Evolutionary conservation across 352 stramenopile genomes (phyloP).

Genomic region (Globisporangium takayamanum): DNA sequence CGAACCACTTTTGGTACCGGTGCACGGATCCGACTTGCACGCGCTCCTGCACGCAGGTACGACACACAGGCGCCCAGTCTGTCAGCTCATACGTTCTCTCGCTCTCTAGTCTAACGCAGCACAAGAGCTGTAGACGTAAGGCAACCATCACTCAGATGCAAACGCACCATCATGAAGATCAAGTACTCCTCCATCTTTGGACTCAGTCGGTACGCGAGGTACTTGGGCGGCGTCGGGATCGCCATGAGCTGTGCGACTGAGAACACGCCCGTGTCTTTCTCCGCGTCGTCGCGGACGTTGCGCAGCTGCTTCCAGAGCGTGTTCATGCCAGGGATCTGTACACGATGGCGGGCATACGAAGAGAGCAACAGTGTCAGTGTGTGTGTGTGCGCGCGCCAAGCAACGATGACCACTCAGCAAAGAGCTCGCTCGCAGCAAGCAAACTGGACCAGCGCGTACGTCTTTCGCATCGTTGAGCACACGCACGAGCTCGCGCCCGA

Average conservation of each 20-base stretch:
- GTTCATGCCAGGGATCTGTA: slow-evolving; percentile 72
- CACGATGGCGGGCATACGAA: not conserved
- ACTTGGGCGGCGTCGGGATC: slow-evolving; percentile 63
- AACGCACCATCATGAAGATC: slow-evolving; percentile 80
- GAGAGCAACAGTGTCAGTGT: not conserved
- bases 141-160: not conserved
- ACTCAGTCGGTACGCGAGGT: slow-evolving; percentile 71
- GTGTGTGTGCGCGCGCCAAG: not conserved
- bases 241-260: slow-evolving; percentile 73
- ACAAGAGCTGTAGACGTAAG: too few relatives aligned
- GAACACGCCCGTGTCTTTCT: slow-evolving; percentile 46
- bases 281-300: slow-evolving; percentile 50
- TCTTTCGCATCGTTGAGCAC: slow-evolving; percentile 78
- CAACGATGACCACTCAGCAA: not conserved
- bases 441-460: slow-evolving; percentile 20
- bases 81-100: not conserved
- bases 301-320: slow-evolving; percentile 75
- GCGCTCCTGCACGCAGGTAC: slow-evolving; percentile 28
- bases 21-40: slow-evolving; percentile 71
- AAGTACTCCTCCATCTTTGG: slow-evolving; percentile 85
- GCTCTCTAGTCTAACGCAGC: too few relatives aligned
- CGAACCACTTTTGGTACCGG: slow-evolving; percentile 86
- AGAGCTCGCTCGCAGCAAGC: not conserved
- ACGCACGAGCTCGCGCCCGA: slow-evolving; percentile 73
- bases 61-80: not conserved